A percentile compares a stretch with the other conserved stretches of the same genome.
Evolutionary conservation across 768 basidiomycete genomes (phyloP).

Genomic region (Rhodosporidiobolus odoratus): DNA sequence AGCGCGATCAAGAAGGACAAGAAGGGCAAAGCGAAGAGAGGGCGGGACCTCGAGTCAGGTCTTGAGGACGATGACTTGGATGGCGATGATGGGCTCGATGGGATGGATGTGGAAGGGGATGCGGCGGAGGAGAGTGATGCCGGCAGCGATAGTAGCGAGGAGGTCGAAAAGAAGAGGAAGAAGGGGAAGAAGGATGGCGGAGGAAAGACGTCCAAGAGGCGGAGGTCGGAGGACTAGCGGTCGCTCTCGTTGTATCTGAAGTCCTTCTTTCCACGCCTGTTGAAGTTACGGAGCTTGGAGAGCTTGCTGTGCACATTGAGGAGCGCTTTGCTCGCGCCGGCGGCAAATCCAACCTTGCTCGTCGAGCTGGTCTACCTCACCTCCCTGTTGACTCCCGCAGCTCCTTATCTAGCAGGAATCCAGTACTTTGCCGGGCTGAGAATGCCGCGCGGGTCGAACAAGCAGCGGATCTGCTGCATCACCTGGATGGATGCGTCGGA

Average conservation of each 20-base stretch:
- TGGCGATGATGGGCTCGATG: not conserved
- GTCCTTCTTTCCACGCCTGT: too few species aligned
- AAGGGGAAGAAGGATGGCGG: not conserved
- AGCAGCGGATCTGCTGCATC: constrained; percentile 82
- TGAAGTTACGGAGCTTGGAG: too few species aligned
- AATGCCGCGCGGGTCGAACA: constrained; percentile 85
- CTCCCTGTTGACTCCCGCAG: too few species aligned
- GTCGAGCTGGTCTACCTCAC: too few species aligned
- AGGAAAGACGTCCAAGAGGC: not conserved
- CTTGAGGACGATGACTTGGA: not conserved
- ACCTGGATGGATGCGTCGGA: constrained; percentile 66
- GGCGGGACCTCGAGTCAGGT: not conserved
- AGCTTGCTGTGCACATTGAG: too few species aligned
- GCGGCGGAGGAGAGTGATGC: too few species aligned
- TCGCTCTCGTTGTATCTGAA: too few species aligned
- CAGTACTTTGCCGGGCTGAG: constrained; percentile 67
- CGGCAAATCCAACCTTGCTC: too few species aligned
- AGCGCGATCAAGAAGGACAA: not conserved
- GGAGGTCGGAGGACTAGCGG: not conserved
- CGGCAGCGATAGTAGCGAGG: not conserved
- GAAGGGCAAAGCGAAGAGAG: not conserved
- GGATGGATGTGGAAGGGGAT: not conserved
- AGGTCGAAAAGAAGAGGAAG: not conserved
- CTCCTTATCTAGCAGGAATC: too few species aligned
- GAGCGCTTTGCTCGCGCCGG: too few species aligned